Evolutionary conservation across 2,329 filamentous ascomycete genomes (phyloP), one percentile per base, ranked within the genome.

Genomic region (Parastagonospora nodorum): DNA sequence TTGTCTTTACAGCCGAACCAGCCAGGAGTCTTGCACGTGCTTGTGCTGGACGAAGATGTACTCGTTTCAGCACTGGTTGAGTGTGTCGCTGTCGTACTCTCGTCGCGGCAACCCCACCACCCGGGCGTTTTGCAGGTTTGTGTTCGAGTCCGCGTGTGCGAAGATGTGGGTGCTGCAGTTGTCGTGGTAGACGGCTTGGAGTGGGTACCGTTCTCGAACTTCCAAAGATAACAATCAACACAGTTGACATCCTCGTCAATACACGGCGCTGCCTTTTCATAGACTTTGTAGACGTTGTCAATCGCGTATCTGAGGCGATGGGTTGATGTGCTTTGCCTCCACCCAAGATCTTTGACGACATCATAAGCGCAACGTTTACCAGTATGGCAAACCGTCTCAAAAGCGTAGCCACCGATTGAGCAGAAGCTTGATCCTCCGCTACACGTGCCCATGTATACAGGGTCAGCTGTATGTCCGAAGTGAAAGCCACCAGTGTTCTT

Each of bases 1-100:
- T 68, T 55, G 40, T 74, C 71, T 38, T 72, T 72, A 45, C 70
- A 73, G 2, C 70, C 70, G 41, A 72, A 73, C 70, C 70, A 73
- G 27, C 70, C 68, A 35, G 69, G 69, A 60, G 71, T 39, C 16
- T 44, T 68, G 41, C 63, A 71, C 3, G 67, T 71, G 39, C 61
- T 72, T 2, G 65, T 67, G 12, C 46, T 51, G 8, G 55, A 58
- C 4, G 56, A 63, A 4, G 62, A 62, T n/a, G 44, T 62, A 0
- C 60, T 46, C 2, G 58, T 58, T 8, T 56, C 62, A 36, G 55
- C 53, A 11, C 57, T 64, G 9, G 58, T 61, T 9, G 61, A 61
- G 14, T 55, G 57, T 9, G 58, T 66, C 8, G 63, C 49, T 11
- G 63, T 60, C 8, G 57, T 62, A 4, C 67, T 74, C n/a, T 60